Base-by-base conservation (phyloP, 441 rosid species). In the Bruguiera hainesii region DNA sequence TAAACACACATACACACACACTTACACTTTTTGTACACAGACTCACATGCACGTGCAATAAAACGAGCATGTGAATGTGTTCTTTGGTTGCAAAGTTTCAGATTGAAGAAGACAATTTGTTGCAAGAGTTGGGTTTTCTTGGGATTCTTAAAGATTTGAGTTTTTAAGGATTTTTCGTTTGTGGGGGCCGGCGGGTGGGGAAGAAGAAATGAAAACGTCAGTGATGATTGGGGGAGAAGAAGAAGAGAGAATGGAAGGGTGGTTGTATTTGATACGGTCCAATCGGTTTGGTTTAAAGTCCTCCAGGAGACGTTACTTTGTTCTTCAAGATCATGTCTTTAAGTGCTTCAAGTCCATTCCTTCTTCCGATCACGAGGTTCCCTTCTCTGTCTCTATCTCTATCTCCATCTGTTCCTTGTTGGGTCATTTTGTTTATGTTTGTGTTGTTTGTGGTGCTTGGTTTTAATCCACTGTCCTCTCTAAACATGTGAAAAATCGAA, bases 291-390 rank as follows among this genome's bases (percentile, higher is more conserved):
- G 96, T 23, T 80, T 93, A 26, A 91, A 85, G 80, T 88, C 85
- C 83, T 93, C 97, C 16, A 83, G 88, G 63, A 91, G 91, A 73
- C 91, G 96, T 31, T 91, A 89, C 81, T 88, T 90, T 76, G 80
- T 93, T 76, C 94, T 90, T 26, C 76, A 80, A 56, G 87, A 85
- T 81, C 90, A 88, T 74, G 74, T 80, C 68, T 96, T 93, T 74
- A 80, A 75, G 81, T 82, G 91, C 80, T 93, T 87, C 84, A 93
- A 91, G 76, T 82, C 90, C 3, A 68, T 67, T 25, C 86, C 95
- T 21, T 66, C 63, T 79, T 87, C 96, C 21, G 71, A 75, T 33
- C 50, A 70, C 23, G 71, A 93, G 96, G 98, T 92, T 60, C 28
- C 21, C 25, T 31, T 30, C 58, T 39, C 33, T 48, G 15, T 57